These are phyloP conservation scores for Trametes versicolor DNA, from an alignment of 1,284 basidiomycete genomes.

Conservation along the genomic window DNA sequence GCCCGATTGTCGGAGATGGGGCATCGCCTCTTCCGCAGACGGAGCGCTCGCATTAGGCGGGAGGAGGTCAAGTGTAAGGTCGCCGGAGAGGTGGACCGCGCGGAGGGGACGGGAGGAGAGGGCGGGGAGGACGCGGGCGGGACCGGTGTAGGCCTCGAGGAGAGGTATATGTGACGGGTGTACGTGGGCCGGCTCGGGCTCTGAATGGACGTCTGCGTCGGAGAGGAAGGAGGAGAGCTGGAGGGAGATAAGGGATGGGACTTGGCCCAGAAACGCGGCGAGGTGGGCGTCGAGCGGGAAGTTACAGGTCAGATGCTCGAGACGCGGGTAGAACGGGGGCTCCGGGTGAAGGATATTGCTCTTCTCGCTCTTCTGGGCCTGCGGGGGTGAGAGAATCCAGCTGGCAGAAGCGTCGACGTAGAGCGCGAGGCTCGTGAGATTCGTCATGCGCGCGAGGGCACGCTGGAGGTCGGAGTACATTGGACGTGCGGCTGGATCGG, in stretches of 20 bases:
- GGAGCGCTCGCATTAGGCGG: constrained; percentile 57
- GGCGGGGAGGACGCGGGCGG: constrained; percentile 62
- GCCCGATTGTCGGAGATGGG: constrained; percentile 20
- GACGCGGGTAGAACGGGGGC: constrained; percentile 50
- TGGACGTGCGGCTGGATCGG: constrained; percentile 49
- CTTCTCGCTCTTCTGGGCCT: constrained; percentile 34
- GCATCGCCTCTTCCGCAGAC: constrained; percentile 50
- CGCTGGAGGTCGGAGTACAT: constrained; percentile 59
- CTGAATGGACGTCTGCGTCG: constrained; percentile 29
- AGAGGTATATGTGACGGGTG: constrained; percentile 52
- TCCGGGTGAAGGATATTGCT: constrained; percentile 23
- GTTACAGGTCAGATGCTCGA: constrained; percentile 64
- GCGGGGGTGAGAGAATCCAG: constrained; percentile 57
- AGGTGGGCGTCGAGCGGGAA: constrained; percentile 67
- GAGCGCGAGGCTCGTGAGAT: constrained; percentile 65
- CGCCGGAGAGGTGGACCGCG: constrained; percentile 66
- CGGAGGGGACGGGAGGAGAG: constrained; percentile 72
- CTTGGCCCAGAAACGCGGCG: constrained; percentile 59
- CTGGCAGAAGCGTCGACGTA: constrained; percentile 59
- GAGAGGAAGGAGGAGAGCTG: constrained; percentile 32
- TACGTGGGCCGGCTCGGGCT: constrained; percentile 38
- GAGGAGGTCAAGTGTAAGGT: constrained; percentile 63
- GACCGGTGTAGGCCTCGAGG: constrained; percentile 68
- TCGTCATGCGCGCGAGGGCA: constrained; percentile 67
- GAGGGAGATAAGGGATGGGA: constrained; percentile 35